Evolutionary conservation across 306 rosid species (phyloP), one percentile per base, ranked within the genome.

Genomic region (Pterocarpus macrocarpus): DNA sequence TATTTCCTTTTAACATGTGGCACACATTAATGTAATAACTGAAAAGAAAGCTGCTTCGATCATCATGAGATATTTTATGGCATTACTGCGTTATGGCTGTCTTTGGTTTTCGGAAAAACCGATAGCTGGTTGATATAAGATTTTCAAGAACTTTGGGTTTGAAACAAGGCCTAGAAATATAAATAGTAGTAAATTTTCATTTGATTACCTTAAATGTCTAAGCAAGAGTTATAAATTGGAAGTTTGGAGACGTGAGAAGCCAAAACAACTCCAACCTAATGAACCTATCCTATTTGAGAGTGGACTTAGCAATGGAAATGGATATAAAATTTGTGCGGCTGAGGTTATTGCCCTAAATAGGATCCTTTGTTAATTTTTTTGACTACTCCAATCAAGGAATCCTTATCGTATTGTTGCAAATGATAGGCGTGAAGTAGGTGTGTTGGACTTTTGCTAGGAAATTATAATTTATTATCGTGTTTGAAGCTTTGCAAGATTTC

Each of bases 361-460:
- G 69, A 78, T 57, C 0, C 10, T 5, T 55, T 55, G 28, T 55
- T 55, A 55, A 55, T 13, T 41, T 53, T 44, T 77, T 83, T 77
- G 71, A 72, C 83, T 11, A 4, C 36, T 30, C 15, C 43, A 53
- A 50, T 33, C 22, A 7, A 8, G 63, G 58, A 44, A 65, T 78
- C 67, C 80, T 78, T 83, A 66, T 83, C 80, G 39, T 33, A 36
- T 59, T 50, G 39, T 38, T 49, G 16, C 41, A 17, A 58, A 73
- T 68, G 39, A 6, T 59, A 59, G 77, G 67, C 66, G 72, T 16
- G 80, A 73, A 78, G 76, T 65, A 45, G 80, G 72, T 79, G 28
- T 47, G 38, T 43, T 53, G 50, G 14, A 30, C 14, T 33, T 55
- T 5, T 55, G 14, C 14, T 52, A 15, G 3, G 2, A 15, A 55